These are phyloP conservation scores for Cucumis hystrix DNA, from an alignment of 306 rosid species.

Conservation along the genomic window DNA sequence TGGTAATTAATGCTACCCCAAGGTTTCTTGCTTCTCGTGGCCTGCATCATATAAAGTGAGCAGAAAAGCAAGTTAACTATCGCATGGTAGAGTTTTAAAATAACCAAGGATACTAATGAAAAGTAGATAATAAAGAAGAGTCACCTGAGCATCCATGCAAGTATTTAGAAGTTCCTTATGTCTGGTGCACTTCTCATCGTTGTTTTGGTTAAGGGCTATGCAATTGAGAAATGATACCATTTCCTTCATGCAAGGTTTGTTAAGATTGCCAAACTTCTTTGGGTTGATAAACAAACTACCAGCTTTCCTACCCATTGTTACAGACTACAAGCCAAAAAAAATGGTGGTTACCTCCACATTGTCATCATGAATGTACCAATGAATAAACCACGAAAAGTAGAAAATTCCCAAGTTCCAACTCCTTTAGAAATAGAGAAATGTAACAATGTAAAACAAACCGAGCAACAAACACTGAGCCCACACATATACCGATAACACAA, in stretches of 20 bases:
- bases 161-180: constrained; percentile 46
- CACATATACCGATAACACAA: background rate
- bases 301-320: constrained; percentile 66
- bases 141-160: constrained; percentile 77
- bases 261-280: constrained; percentile 55
- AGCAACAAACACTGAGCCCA: background rate
- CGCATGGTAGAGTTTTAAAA: background rate
- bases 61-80: background rate
- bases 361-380: background rate
- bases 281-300: constrained; percentile 54
- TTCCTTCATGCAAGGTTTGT: constrained; percentile 91
- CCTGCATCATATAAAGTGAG: constrained; percentile 28
- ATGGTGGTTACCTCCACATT: background rate
- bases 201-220: constrained; percentile 33
- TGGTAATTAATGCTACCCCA: constrained; percentile 88
- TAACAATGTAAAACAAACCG: background rate
- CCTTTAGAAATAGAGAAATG: background rate
- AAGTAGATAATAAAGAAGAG: background rate
- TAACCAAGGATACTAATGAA: background rate
- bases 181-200: constrained; percentile 28
- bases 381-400: background rate
- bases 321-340: background rate
- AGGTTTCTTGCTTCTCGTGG: constrained; percentile 43
- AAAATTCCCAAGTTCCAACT: background rate
- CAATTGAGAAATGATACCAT: constrained; percentile 68